Evolutionary conservation across 495 filamentous ascomycete genomes (phyloP), one percentile per base, ranked within the genome.

Genomic region (Parathielavia hyrcaniae): DNA sequence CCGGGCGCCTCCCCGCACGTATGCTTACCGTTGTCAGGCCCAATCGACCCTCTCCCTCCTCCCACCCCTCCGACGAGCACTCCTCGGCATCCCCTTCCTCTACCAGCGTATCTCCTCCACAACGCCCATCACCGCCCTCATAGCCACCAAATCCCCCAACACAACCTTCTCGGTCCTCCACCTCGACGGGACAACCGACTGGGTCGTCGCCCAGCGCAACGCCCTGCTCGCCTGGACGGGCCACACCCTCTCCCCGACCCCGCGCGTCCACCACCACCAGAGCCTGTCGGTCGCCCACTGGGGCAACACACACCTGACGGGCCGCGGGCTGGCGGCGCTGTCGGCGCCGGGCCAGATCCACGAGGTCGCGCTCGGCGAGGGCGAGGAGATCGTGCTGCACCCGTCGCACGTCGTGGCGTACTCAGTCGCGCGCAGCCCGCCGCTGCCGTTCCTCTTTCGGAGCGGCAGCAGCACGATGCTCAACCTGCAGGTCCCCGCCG

Each of bases 161-260:
- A 90, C 91, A 0, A 91, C 90, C 10, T 91, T 98, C 64, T 83
- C 84, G 19, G 83, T 95, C 17, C 77, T 98, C 17, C 83, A 91
- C 64, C 82, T 98, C 38, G 89, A 98, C 77, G 93, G 93, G 32
- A 89, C 90, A n/a, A 81, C 87, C 57, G 93, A 98, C 75, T 98
- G 95, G 93, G 90, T 92, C 78, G 74, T 98, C 30, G 79, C 87
- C 12, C 91, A 96, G 69, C 78, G 88, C 51, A 83, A 86, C 58
- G 90, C 89, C 10, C 77, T 98, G 55, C 79, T 97, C 12, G 95
- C 93, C 54, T 98, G 93, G 93, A 95, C 90, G n/a, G 93, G 93
- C 30, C 85, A 91, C 67, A 89, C 89, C 2, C 77, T 98, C 23
- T 74, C 80, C 16, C 79, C 93, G 13, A 79, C 79, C 23, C 92